A percentile compares a stretch with the other conserved stretches of the same genome.
These are phyloP conservation scores for Lathyrus tuberosus DNA, from an alignment of 306 rosid genomes.

Conservation along the genomic window DNA sequence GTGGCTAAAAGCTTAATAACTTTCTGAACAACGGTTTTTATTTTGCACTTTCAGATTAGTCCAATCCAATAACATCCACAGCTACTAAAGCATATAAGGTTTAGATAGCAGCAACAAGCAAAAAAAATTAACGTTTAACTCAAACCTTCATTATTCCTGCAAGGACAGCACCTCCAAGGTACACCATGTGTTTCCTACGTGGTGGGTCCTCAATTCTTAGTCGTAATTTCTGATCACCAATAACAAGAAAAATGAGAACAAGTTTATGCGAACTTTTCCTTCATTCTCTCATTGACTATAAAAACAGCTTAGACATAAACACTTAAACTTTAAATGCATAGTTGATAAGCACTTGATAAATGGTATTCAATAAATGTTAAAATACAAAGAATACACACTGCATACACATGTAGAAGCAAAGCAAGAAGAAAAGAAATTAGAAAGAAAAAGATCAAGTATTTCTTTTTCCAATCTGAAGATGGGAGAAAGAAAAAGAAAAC, in stretches of 20 bases:
- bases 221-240: slow-evolving; percentile 71
- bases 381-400: slow-evolving; percentile 14
- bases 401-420: slow-evolving; percentile 22
- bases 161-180: slow-evolving; percentile 98
- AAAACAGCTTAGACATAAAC: not conserved
- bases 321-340: too few species aligned
- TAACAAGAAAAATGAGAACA: slow-evolving; percentile 25
- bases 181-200: slow-evolving; percentile 98
- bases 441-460: slow-evolving; percentile 88
- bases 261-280: not conserved
- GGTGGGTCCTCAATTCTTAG: slow-evolving; percentile 98
- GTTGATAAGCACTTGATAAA: not conserved
- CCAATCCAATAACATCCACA: too few species aligned
- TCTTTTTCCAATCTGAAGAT: slow-evolving; percentile 92
- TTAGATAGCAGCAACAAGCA: slow-evolving; percentile 14
- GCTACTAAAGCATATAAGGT: too few species aligned
- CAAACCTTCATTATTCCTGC: slow-evolving; percentile 97
- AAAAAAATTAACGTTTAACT: slow-evolving; percentile 22
- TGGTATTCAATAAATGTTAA: slow-evolving; percentile 9
- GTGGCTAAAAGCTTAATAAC: not conserved
- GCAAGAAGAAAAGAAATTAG: slow-evolving; percentile 18
- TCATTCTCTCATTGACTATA: not conserved
- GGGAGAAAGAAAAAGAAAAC: slow-evolving; percentile 22
- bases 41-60: too few species aligned
- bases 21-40: too few species aligned